Conservation (phyloP, 163 green algal genomes). For the Scenedesmus sp. region DNA sequence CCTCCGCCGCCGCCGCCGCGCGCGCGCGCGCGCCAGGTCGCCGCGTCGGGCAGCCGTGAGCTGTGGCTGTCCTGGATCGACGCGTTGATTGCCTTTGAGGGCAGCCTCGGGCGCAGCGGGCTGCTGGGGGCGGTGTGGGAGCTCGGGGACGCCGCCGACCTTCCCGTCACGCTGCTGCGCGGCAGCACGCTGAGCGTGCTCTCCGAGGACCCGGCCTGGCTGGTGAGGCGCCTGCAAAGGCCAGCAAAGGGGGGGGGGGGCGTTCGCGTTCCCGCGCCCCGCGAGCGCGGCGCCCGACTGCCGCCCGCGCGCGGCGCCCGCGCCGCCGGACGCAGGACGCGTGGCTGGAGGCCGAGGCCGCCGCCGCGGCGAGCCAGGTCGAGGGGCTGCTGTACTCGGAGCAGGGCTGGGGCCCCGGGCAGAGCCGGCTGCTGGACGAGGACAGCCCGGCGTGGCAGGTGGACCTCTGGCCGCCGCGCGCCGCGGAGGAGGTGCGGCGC, state of each 20-base stretch:
- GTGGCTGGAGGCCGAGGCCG: slow-evolving; percentile 41
- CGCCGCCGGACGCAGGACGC: too few species aligned
- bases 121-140: slow-evolving; percentile 33
- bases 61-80: slow-evolving; percentile 47
- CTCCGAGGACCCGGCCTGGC: slow-evolving; percentile 28
- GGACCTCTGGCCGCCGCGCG: slow-evolving; percentile 34
- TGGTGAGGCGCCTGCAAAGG: slow-evolving; percentile 39
- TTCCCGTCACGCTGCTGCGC: slow-evolving; percentile 26
- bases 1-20: too few species aligned
- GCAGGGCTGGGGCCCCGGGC: slow-evolving; percentile 11
- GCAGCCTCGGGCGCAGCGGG: slow-evolving; percentile 7
- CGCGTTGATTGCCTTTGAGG: slow-evolving; percentile 35
- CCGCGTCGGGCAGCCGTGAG: slow-evolving; percentile 5
- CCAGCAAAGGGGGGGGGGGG: too few species aligned
- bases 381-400: slow-evolving; percentile 36
- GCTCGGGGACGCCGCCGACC: not conserved
- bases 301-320: too few species aligned
- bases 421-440: slow-evolving; percentile 21
- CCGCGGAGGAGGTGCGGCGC: slow-evolving; percentile 22
- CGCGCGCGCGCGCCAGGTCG: not conserved
- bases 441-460: slow-evolving; percentile 29
- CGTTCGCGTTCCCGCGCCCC: not conserved
- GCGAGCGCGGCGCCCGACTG: too few species aligned
- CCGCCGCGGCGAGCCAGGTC: slow-evolving; percentile 5
- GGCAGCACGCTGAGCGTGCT: slow-evolving; percentile 38